Conservation (phyloP, 78 protist species). For the Capsaspora owczarzaki region DNA sequence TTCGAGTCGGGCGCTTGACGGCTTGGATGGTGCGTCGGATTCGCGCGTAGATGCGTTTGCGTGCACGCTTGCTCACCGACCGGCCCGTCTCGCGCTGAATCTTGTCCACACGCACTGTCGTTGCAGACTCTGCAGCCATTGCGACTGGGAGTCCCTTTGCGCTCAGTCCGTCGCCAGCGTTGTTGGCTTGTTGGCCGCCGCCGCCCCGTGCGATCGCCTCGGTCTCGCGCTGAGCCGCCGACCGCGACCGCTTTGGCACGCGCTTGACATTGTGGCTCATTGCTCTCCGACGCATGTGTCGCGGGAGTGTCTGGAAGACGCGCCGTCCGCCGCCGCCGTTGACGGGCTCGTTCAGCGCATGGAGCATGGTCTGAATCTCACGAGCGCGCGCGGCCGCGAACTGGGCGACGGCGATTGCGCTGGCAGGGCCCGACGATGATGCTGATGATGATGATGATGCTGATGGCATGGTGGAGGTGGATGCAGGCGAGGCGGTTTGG, state of each 20-base stretch:
- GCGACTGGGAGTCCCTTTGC: neutral
- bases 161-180: constrained; percentile 5
- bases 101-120: neutral
- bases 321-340: neutral
- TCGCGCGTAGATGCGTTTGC: neutral
- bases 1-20: no score
- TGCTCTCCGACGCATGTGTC: constrained; percentile 67
- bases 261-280: constrained; percentile 56
- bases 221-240: constrained; percentile 38
- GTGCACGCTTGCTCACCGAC: neutral
- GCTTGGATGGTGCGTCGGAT: no score
- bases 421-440: no score
- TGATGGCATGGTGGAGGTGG: no score
- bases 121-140: neutral
- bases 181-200: constrained; percentile 1
- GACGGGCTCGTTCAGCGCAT: neutral
- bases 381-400: neutral
- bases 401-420: no score
- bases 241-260: constrained; percentile 47
- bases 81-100: no score
- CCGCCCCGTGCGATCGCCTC: constrained; percentile 28
- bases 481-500: no score
- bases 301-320: constrained; percentile 58
- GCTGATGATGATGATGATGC: no score
- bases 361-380: neutral